Base-by-base conservation (phyloP, 495 filamentous ascomycete genomes). In the Acidiella bohemica region DNA sequence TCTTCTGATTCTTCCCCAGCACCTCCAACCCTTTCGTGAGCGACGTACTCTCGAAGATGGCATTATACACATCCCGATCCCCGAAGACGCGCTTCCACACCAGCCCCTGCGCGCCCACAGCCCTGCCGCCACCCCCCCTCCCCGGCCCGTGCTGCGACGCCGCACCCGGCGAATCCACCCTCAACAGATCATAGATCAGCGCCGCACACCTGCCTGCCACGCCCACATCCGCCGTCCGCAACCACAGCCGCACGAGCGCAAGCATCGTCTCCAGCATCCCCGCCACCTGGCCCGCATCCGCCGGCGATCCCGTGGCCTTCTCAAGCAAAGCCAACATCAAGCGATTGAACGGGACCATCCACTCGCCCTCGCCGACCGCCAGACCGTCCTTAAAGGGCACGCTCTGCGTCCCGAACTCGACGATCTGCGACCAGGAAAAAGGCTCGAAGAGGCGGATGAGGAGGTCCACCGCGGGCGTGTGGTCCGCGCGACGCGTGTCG, bases 81-180 rank as follows among this genome's bases (percentile, higher is more conserved):
- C 64, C 62, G 51, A 92, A 80, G 0, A 87, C 50, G 22, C 80
- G 68, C 42, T 74, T 65, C 84, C 82, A 88, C 54, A 90, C 62
- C 0, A 73, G 61, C 2, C 78, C 79, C 31, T 80, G 73, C n/a
- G 78, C 78, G 10, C 61, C 58, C 9, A 53, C 20, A n/a, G n/a
- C n/a, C 34, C 10, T 7, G 6, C 5, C 24, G 33, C 12, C 51
- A 62, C 35, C 65, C 51, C 25, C 67, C 60, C 23, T 58, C 52
- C 3, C 19, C 7, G 3, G 7, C 33, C 1, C 22, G 22, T 14
- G 40, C 56, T 32, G 60, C 55, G 38, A 62, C 59, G 26, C 32
- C 42, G 5, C 51, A 37, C 16, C 52, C 50, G 32, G 12, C 49
- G 62, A 25, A 53, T 88, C 83, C 16, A 79, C 66, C 43, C 78